Evolutionary conservation across 768 basidiomycete species (phyloP), one percentile per base, ranked within the genome.

Genomic region (Podaxis carcinomalis): DNA sequence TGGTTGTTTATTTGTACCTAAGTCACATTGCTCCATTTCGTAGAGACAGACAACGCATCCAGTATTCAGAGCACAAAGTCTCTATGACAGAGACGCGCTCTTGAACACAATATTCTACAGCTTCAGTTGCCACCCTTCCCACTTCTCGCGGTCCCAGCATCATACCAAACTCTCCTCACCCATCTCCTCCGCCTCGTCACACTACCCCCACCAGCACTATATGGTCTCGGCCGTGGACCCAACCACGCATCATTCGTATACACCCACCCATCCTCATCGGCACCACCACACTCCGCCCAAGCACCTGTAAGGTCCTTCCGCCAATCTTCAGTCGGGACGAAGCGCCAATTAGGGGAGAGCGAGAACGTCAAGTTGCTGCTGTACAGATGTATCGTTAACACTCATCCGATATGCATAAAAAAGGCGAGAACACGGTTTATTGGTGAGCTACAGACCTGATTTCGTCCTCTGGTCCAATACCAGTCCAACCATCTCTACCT

Each of bases 301-400:
- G 67, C 69, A 2, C 80, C 87, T 27, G 74, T 73, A 5, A 85
- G 55, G 71, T 92, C 91, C 27, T 83, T 78, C 55, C 87, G 77
- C 92, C 91, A 93, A 56, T 88, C 84, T 65, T 93, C 91, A 0
- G 86, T 86, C 63, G 85, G 81, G 5, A 92, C 83, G 61, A 92
- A 93, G 1, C 76, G 69, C 90, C 90, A 93, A 0, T 86, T 87
- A 3, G 83, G 78, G 2, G 84, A 81, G n/a, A 93, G 83, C 6
- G 85, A 83, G 66, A 93, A 92, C 1, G 88, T 90, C 58, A 92
- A 78, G 77, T 89, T 89, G 72, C 90, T 93, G 78, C 86, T 90
- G 72, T 70, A 63, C 49, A 59, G 59, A 40, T 13, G 16, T 32
- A 37, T 39, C 28, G 6, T 16, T 16, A 36, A 47, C 32, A 32